These are phyloP conservation scores for Alternaria angustiovoidea DNA, from an alignment of 2,329 filamentous ascomycete genomes.

Conservation along the genomic window DNA sequence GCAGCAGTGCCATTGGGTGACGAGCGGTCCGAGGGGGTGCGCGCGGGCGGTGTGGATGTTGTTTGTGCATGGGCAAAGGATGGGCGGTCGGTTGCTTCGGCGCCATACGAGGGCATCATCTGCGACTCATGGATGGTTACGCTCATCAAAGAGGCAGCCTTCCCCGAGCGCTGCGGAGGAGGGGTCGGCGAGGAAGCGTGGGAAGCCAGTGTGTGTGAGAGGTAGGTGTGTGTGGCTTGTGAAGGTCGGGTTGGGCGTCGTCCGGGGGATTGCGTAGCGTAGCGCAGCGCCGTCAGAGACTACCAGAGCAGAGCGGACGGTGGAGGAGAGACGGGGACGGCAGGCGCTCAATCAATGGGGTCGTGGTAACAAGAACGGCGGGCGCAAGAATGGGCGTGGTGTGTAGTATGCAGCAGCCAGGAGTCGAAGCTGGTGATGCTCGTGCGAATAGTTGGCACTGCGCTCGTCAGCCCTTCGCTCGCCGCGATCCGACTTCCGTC, in stretches of 20 bases:
- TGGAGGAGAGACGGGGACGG: neutral
- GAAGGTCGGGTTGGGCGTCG: slow-evolving; percentile 13
- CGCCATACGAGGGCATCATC: slow-evolving; percentile 61
- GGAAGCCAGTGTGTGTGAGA: slow-evolving; percentile 34
- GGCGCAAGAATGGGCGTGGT: slow-evolving; percentile 28
- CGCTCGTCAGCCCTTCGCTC: slow-evolving; percentile 17
- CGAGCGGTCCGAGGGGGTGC: slow-evolving; percentile 37
- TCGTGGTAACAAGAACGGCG: slow-evolving; percentile 10
- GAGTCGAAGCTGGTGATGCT: slow-evolving; percentile 17
- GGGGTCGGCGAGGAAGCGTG: slow-evolving; percentile 34
- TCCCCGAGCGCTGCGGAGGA: slow-evolving; percentile 37
- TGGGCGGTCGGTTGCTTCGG: slow-evolving; percentile 52
- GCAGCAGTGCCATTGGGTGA: slow-evolving; percentile 38
- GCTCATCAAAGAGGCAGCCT: slow-evolving; percentile 42
- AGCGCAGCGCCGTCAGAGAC: slow-evolving; percentile 16
- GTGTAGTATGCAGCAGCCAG: slow-evolving; percentile 12
- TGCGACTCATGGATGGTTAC: slow-evolving; percentile 47
- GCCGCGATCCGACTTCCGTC: slow-evolving; percentile 23
- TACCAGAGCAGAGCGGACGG: slow-evolving; percentile 7
- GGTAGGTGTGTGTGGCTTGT: slow-evolving; percentile 19
- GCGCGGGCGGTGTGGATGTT: slow-evolving; percentile 41
- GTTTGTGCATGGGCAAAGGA: slow-evolving; percentile 44
- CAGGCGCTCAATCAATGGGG: neutral
- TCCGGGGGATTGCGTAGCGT: slow-evolving; percentile 21
- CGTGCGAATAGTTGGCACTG: slow-evolving; percentile 11